Conservation (phyloP, 2,329 filamentous ascomycete genomes). For the Ceratocystis cacaofunesta region DNA sequence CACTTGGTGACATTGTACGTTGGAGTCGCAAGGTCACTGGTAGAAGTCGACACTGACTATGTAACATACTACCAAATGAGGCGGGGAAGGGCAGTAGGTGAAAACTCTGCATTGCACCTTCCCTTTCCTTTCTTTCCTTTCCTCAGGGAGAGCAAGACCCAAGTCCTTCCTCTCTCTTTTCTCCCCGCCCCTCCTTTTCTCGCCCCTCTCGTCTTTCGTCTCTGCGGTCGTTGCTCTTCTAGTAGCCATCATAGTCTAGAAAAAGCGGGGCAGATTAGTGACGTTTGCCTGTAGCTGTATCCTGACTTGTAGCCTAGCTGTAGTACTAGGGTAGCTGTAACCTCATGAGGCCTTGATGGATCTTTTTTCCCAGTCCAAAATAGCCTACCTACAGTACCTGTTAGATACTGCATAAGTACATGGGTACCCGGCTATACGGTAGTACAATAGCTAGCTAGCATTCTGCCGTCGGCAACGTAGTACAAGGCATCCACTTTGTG, state of each 20-base stretch:
- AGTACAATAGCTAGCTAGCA: not conserved
- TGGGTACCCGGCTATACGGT: not conserved
- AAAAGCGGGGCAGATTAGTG: too few relatives aligned
- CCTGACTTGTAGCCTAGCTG: not conserved
- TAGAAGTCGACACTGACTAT: too few relatives aligned
- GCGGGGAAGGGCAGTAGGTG: too few relatives aligned
- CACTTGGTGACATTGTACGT: too few relatives aligned
- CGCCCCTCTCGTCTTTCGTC: not conserved
- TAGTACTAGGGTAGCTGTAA: not conserved
- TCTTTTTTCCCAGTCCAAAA: not conserved
- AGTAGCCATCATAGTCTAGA: too few relatives aligned
- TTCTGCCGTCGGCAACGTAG: not conserved
- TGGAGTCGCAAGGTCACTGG: too few relatives aligned
- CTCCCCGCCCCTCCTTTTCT: not conserved
- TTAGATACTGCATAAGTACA: not conserved
- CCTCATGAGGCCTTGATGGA: not conserved
- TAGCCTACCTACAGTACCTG: not conserved
- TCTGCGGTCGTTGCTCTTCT: too few relatives aligned
- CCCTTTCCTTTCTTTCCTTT: too few relatives aligned
- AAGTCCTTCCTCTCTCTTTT: not conserved
- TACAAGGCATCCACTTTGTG: not conserved
- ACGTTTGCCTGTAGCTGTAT: too few relatives aligned
- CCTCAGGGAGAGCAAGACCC: not conserved
- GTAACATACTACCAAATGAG: too few relatives aligned
- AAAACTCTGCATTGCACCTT: too few relatives aligned